Evolutionary conservation across 345 rosid genomes (phyloP).

Genomic region (Populus pruinosa): DNA sequence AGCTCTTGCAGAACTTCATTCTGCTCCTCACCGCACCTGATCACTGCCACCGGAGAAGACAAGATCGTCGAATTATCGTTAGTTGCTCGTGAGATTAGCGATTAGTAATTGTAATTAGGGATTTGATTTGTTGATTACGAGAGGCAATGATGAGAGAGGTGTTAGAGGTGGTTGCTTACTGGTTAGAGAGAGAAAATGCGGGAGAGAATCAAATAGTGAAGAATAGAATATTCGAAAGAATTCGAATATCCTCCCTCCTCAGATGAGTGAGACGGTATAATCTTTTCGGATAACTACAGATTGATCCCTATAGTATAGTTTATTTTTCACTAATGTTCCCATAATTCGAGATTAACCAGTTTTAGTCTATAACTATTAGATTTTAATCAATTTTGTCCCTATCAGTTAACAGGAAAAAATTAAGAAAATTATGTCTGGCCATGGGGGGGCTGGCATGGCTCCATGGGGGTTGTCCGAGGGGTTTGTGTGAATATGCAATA

Average conservation of each 20-base stretch:
- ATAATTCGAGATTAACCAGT: neutral
- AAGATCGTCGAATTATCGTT: neutral
- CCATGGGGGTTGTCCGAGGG: too few relatives aligned
- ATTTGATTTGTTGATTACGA: neutral
- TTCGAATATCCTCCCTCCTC: neutral
- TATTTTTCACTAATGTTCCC: neutral
- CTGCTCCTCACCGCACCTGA: slow-evolving; percentile 7
- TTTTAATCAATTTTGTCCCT: too few relatives aligned
- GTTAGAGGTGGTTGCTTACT: neutral
- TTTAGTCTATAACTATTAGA: neutral
- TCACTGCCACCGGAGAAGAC: slow-evolving; percentile 4
- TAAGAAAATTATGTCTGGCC: too few relatives aligned
- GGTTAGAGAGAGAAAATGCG: neutral
- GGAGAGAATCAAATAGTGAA: neutral
- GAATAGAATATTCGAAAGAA: neutral
- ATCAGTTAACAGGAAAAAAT: too few relatives aligned
- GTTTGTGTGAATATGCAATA: too few relatives aligned
- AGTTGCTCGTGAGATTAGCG: neutral
- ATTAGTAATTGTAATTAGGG: neutral
- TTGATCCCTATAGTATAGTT: neutral
- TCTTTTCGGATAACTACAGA: neutral
- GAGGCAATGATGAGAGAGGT: neutral
- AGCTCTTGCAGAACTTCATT: slow-evolving; percentile 89
- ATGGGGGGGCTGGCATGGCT: too few relatives aligned
- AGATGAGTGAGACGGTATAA: neutral